Conservation (phyloP, 495 filamentous ascomycete genomes). For the Annulohypoxylon stygium region DNA sequence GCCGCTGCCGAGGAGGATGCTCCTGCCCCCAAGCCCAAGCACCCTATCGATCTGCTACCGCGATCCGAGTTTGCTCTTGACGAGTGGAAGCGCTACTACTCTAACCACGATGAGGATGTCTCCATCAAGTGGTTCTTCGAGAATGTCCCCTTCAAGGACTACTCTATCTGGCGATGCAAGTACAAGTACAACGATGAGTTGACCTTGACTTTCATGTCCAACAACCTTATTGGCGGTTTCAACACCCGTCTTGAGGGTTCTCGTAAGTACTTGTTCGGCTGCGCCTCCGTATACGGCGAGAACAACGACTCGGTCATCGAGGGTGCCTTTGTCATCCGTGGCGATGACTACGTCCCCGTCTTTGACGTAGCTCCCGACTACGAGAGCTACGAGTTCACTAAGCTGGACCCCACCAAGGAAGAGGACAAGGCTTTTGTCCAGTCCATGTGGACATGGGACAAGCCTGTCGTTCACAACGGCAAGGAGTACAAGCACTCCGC, state of each 20-base stretch:
- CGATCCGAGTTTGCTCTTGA: slow-evolving; percentile 86
- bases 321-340: slow-evolving; percentile 94
- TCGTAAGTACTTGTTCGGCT: slow-evolving; percentile 98
- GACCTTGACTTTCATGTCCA: slow-evolving; percentile 96
- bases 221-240: slow-evolving; percentile 97
- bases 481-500: slow-evolving; percentile 79
- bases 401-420: slow-evolving; percentile 87
- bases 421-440: slow-evolving; percentile 88
- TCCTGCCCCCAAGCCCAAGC: slow-evolving; percentile 89
- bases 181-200: slow-evolving; percentile 99
- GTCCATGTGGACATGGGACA: slow-evolving; percentile 88
- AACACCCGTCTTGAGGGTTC: slow-evolving; percentile 96
- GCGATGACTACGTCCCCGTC: slow-evolving; percentile 85
- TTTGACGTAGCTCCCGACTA: slow-evolving; percentile 97
- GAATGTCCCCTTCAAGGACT: slow-evolving; percentile 90
- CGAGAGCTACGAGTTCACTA: slow-evolving; percentile 95
- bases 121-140: slow-evolving; percentile 99
- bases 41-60: slow-evolving; percentile 89
- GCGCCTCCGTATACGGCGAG: slow-evolving; percentile 86
- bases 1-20: slow-evolving; percentile 77
- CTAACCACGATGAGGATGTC: slow-evolving; percentile 90
- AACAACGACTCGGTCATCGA: slow-evolving; percentile 88
- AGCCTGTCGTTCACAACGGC: slow-evolving; percentile 79
- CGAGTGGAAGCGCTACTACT: slow-evolving; percentile 99
- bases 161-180: slow-evolving; percentile 89